Base-by-base conservation (phyloP, 352 stramenopile species). In the Globisporangium parvum region DNA sequence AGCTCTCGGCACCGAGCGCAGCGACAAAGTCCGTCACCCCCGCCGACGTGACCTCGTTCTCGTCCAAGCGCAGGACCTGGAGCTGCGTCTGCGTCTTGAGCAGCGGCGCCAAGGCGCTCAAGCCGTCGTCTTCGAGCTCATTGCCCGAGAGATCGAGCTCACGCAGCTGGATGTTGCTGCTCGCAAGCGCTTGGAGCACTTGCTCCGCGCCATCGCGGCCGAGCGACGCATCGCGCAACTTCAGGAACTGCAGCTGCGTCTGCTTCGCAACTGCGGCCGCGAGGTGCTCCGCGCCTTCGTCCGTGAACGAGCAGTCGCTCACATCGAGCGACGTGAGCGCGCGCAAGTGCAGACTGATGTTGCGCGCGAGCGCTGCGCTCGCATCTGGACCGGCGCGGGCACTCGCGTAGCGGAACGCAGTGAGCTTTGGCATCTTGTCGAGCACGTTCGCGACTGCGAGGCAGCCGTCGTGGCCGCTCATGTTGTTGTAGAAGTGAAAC, bases 101-200 rank as follows among this genome's bases (percentile, higher is more conserved):
- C 28, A 94, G 66, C 26, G 75, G 63, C 10, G 67, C 80, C 47
- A 97, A 65, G 8, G 63, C 67, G 48, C 75, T 73, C 11, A 91
- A 55, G 1, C 79, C 79, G n/a, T 88, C 75, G 40, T 90, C 81
- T 17, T 66, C 69, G 17, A 97, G 62, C 55, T 96, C 86, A 65
- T 98, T 97, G 41, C 87, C 91, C 21, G 87, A 96, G 45, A 98
- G 66, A 60, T 98, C 88, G 2, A 98, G 72, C 73, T 73, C 60
- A 53, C 70, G 21, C 44, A 98, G 69, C 51, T 82, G 55, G 15
- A 95, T 74, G n/a, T 76, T 75, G 46, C 58, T 77, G 47, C 61
- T 66, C 12, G 71, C 69, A 14, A 97, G 69, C 9, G 85, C 75
- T 50, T 89, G 62, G 1, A 88, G 71, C 15, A 98, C 68, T 17